These are phyloP conservation scores for Chamaecyparis obtusa DNA, from an alignment of 75 land plant species.

Conservation along the genomic window DNA sequence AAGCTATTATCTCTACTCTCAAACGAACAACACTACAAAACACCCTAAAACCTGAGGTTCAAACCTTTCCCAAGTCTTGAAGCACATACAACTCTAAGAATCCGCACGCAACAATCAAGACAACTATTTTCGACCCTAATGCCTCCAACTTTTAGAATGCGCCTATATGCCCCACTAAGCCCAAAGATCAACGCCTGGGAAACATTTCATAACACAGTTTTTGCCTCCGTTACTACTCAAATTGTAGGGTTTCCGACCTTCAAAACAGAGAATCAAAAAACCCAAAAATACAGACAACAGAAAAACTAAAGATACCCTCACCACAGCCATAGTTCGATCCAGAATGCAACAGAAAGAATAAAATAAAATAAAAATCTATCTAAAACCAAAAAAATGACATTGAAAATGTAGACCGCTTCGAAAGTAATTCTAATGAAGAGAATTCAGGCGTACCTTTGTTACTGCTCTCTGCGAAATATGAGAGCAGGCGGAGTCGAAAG, in stretches of 20 bases:
- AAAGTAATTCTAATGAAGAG: background rate
- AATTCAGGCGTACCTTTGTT: background rate
- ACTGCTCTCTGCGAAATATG: background rate
- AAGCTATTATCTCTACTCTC: background rate
- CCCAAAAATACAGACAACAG: background rate
- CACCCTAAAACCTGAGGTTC: background rate
- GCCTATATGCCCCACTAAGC: background rate
- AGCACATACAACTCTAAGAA: background rate
- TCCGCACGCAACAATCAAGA: background rate
- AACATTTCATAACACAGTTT: background rate
- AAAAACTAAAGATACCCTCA: background rate
- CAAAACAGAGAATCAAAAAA: background rate
- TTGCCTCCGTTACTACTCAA: background rate
- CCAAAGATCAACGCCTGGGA: background rate
- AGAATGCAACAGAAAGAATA: background rate
- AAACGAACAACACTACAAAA: background rate
- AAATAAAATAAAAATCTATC: background rate
- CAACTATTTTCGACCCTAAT: background rate
- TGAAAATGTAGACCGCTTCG: background rate
- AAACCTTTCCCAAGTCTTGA: background rate
- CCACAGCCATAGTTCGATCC: background rate
- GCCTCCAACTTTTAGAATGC: background rate
- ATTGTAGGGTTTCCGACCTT: background rate
- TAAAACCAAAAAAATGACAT: background rate
- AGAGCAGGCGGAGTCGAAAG: background rate